Evolutionary conservation across 75 land plant genomes (phyloP).

Genomic region (Pseudotsuga menziesii): DNA sequence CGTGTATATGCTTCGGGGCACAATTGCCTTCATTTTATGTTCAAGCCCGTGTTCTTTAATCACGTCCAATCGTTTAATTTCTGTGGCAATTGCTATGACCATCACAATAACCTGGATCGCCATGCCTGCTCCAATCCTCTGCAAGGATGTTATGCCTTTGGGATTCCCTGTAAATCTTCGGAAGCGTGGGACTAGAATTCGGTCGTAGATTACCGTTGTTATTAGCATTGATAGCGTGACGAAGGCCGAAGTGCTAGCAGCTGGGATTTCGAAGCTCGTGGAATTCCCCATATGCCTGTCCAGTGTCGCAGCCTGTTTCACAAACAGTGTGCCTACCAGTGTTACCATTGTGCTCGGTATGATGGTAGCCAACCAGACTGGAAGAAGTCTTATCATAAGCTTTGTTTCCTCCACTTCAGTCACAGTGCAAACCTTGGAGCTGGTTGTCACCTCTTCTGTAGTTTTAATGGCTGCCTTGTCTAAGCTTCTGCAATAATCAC

Average conservation of each 20-base stretch:
- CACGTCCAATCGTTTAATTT: conserved; percentile 36
- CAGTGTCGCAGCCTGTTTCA: conserved; percentile 59
- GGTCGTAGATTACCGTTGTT: conserved; percentile 43
- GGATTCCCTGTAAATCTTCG: conserved; percentile 33
- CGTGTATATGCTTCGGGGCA: conserved; percentile 82
- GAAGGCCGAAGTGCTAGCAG: conserved; percentile 52
- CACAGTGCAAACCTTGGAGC: conserved; percentile 55
- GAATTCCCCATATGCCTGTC: conserved; percentile 18
- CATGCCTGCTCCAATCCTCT: conserved; percentile 57
- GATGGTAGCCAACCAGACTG: conserved; percentile 48
- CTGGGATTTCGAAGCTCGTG: conserved; percentile 61
- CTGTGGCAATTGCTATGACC: conserved; percentile 34
- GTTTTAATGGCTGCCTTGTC: conserved; percentile 76
- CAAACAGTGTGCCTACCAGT: conserved; percentile 57
- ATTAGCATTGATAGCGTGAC: conserved; percentile 47
- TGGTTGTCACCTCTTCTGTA: conserved; percentile 8
- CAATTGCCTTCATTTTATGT: conserved; percentile 33
- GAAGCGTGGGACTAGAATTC: conserved; percentile 40
- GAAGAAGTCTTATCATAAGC: conserved; percentile 35
- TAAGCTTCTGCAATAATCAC: conserved; percentile 63
- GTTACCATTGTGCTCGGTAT: conserved; percentile 48
- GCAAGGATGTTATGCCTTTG: conserved; percentile 40
- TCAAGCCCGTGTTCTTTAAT: conserved; percentile 23
- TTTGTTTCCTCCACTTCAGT: conserved; percentile 59
- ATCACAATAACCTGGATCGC: conserved; percentile 35